phyloP scores from a whole-genome alignment of 2,329 filamentous ascomycete genomes.

The Penicillium sp. region DNA sequence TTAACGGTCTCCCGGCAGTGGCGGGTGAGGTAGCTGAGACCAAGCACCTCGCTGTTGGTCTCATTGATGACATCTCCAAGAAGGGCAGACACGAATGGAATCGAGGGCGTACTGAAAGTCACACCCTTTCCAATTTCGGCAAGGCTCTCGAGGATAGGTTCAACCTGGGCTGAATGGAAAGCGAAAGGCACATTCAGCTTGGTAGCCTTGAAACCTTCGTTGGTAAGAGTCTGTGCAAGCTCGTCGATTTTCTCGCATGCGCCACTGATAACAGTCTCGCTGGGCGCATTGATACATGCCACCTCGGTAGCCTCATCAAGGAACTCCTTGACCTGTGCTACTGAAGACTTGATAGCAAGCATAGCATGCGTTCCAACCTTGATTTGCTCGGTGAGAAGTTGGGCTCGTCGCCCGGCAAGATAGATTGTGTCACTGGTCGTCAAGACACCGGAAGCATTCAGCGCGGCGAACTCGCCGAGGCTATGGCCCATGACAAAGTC shows the following conservation, averaged over 20 bases:
- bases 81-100: conserved; percentile 48
- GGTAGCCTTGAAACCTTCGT: conserved; percentile 40
- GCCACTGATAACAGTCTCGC: conserved; percentile 45
- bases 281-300: conserved; percentile 46
- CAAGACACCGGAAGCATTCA: conserved; percentile 37
- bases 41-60: conserved; percentile 31
- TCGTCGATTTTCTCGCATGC: conserved; percentile 36
- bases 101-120: conserved; percentile 38
- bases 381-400: conserved; percentile 41
- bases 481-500: conserved; percentile 28
- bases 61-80: conserved; percentile 43
- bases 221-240: conserved; percentile 34
- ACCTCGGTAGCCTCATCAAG: conserved; percentile 32
- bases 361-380: conserved; percentile 44
- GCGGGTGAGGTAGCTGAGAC: conserved; percentile 40
- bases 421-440: conserved; percentile 50
- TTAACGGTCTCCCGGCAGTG: conserved; percentile 48
- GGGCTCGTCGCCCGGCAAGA: conserved; percentile 59
- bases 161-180: conserved; percentile 48
- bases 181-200: conserved; percentile 46
- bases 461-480: conserved; percentile 41
- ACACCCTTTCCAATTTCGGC: conserved; percentile 37
- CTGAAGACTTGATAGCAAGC: conserved; percentile 43
- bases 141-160: conserved; percentile 46
- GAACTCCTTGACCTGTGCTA: conserved; percentile 32